phyloP scores from a whole-genome alignment of 805 yeast species.

The Kazachstania bromeliacearum region DNA sequence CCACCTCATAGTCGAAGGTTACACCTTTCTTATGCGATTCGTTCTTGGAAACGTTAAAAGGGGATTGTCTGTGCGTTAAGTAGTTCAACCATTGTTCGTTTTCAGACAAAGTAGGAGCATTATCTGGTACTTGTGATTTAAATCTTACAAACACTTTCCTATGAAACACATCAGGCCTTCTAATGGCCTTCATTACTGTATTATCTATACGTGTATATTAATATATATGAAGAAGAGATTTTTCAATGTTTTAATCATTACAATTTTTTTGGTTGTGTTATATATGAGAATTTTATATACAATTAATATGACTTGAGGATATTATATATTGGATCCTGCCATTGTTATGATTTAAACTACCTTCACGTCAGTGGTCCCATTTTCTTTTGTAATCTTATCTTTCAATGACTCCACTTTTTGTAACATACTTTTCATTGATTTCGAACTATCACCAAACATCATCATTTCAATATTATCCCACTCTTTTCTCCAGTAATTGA shows the following conservation, averaged over 20 bases:
- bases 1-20: slow-evolving; percentile 5
- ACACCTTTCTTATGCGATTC: background rate
- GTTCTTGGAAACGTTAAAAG: background rate
- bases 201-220: background rate
- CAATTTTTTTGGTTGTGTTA: too few relatives aligned
- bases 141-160: too few relatives aligned
- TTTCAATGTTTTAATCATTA: too few relatives aligned
- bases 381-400: slow-evolving; percentile 6
- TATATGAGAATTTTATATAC: too few relatives aligned
- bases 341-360: too few relatives aligned
- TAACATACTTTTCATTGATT: slow-evolving; percentile 23
- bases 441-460: slow-evolving; percentile 26
- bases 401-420: slow-evolving; percentile 19
- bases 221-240: too few relatives aligned
- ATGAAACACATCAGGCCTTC: too few relatives aligned
- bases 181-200: too few relatives aligned
- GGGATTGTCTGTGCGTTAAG: slow-evolving; percentile 4
- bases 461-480: slow-evolving; percentile 24
- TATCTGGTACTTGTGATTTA: slow-evolving; percentile 28
- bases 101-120: slow-evolving; percentile 35
- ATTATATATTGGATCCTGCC: slow-evolving; percentile 1
- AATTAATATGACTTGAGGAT: background rate
- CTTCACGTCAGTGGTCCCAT: background rate
- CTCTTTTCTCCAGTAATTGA: slow-evolving; percentile 24
- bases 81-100: slow-evolving; percentile 36